Conservation (phyloP, 2,329 filamentous ascomycete genomes). For the Colletotrichum musae region DNA sequence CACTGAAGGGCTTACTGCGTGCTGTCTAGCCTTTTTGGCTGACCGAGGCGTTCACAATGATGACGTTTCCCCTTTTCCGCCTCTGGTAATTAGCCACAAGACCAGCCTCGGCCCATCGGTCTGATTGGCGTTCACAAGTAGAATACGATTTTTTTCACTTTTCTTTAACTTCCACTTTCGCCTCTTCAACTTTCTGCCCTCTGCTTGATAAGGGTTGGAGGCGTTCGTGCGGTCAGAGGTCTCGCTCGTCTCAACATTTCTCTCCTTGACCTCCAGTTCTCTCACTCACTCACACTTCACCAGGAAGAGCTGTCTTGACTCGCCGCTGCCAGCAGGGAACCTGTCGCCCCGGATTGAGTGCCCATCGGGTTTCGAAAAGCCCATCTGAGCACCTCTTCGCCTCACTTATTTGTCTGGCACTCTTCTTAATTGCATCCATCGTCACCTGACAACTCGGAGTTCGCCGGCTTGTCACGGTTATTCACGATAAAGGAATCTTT, state of each 20-base stretch:
- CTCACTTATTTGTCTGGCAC: neutral
- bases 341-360: constrained; percentile 19
- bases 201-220: neutral
- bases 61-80: constrained; percentile 37
- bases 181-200: neutral
- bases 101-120: neutral
- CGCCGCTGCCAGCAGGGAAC: constrained; percentile 31
- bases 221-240: constrained; percentile 31
- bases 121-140: constrained; percentile 21
- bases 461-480: neutral
- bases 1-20: no score
- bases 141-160: neutral
- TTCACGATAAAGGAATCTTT: neutral
- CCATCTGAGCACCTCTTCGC: constrained; percentile 16
- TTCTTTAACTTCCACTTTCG: neutral
- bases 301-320: constrained; percentile 19
- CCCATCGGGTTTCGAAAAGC: constrained; percentile 36
- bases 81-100: constrained; percentile 33
- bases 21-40: no score
- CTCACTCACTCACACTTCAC: neutral
- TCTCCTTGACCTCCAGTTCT: neutral
- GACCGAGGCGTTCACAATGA: constrained; percentile 24
- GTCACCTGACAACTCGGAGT: neutral
- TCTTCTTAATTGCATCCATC: neutral
- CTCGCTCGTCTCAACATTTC: neutral